Evolutionary conservation across 2,329 filamentous ascomycete genomes (phyloP), one percentile per base, ranked within the genome.

Genomic region (Apiospora sp.): DNA sequence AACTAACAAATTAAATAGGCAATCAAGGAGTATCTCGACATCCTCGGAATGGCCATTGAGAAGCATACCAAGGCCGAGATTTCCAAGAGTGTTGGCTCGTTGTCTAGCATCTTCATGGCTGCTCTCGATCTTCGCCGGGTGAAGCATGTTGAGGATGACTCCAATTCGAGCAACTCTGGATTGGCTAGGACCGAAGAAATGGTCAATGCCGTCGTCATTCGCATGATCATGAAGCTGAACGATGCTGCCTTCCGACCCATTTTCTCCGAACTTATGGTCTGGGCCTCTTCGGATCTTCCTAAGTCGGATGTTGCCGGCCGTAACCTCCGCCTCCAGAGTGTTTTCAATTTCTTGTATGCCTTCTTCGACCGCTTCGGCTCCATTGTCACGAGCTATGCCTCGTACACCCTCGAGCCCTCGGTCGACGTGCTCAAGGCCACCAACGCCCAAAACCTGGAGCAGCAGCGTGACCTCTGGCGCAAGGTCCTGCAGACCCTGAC

Each of bases 151-250:
- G 86, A 88, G 73, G 84, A 87, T 44, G 84, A 88, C 1, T 81
- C 86, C 34, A 81, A 79, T 72, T 77, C 78, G 71, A 77, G 78
- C 14, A 81, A 85, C 48, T 79, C 87, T 19, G 84, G 88, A 64
- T 81, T 93, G 7, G 82, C 86, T 27, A 85, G 87, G 58, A 85
- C 94, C 16, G 94, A 97, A 80, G 84, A 85, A 1, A 85, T 86
- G 14, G 79, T 94, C 76, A 92, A 94, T 79, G 89, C 92, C 13
- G 90, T 93, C 16, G 90, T 92, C 0, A 89, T 99, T 73, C 93
- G 94, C 82, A 96, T 98, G 91, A 93, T 98, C 71, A 94, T 97
- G 86, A 98, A 98, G 86, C 89, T 99, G 74, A 98, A 98, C 83
- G 96, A 99, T 80, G 92, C 93, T 0, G 91, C 93, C 0, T 99